Conservation (phyloP, 192 early-diverging fungal species). For the Coemansia umbellata region DNA sequence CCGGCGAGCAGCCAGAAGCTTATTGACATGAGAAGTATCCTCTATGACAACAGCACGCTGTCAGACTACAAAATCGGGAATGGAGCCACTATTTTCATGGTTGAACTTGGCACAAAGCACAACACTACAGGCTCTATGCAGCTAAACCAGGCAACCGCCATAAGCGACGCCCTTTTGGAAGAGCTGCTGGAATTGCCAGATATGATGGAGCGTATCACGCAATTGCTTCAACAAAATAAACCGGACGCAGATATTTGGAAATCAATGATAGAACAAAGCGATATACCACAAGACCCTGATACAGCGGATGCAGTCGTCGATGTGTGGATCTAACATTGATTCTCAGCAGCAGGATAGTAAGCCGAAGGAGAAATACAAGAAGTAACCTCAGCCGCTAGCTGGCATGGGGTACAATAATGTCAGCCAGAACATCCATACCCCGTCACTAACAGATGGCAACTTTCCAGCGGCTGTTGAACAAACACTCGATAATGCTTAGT, state of each 20-base stretch:
- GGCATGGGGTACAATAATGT: conserved; percentile 98
- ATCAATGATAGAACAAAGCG: conserved; percentile 74
- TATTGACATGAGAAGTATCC: conserved; percentile 88
- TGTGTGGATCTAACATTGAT: not conserved
- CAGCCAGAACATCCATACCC: conserved; percentile 79
- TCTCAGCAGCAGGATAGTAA: conserved; percentile 44
- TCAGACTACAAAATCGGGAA: conserved; percentile 77
- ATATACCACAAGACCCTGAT: conserved; percentile 70
- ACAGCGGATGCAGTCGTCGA: conserved; percentile 54
- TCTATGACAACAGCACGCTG: conserved; percentile 85
- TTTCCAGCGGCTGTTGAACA: conserved; percentile 90
- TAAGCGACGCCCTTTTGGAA: conserved; percentile 61
- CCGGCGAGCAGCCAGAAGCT: conserved; percentile 74
- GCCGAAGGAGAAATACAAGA: conserved; percentile 54
- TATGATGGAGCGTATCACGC: conserved; percentile 63
- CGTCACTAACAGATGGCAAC: conserved; percentile 78
- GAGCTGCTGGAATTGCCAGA: conserved; percentile 55
- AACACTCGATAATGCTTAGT: conserved; percentile 45
- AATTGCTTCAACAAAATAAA: conserved; percentile 75
- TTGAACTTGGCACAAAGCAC: conserved; percentile 3
- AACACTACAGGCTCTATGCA: conserved; percentile 26
- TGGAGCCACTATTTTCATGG: conserved; percentile 93
- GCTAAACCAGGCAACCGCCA: too few relatives aligned
- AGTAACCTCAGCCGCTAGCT: conserved; percentile 75
- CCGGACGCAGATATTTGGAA: conserved; percentile 84